phyloP scores from a whole-genome alignment of 2,329 filamentous ascomycete species.

The Phaeosphaeria sp. region DNA sequence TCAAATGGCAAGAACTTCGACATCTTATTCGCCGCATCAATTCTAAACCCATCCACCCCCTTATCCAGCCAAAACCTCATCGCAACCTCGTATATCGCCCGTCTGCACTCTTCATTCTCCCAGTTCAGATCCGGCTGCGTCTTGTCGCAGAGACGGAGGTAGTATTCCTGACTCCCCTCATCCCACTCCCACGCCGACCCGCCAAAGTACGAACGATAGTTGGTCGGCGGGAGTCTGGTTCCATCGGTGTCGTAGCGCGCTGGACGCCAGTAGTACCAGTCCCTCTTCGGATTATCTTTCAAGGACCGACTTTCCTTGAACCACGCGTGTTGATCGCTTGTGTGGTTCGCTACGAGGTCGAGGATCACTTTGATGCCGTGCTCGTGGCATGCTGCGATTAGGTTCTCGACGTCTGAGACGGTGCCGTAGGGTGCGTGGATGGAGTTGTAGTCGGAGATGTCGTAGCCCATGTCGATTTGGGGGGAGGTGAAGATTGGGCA shows the following conservation, averaged over 20 bases:
- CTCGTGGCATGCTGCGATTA: conserved; percentile 66
- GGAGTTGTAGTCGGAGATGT: conserved; percentile 71
- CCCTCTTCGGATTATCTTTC: conserved; percentile 67
- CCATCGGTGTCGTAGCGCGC: conserved; percentile 61
- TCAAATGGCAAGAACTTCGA: conserved; percentile 53
- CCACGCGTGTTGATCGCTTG: conserved; percentile 74
- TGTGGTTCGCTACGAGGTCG: conserved; percentile 81
- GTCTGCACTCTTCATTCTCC: conserved; percentile 54
- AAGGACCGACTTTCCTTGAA: conserved; percentile 71
- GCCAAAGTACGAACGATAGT: conserved; percentile 52
- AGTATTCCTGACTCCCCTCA: conserved; percentile 56
- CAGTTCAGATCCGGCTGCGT: conserved; percentile 59
- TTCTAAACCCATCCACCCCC: conserved; percentile 55
- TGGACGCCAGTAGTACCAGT: conserved; percentile 76
- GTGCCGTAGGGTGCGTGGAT: conserved; percentile 72
- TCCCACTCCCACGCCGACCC: conserved; percentile 55
- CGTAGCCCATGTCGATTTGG: conserved; percentile 74
- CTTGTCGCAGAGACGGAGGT: conserved; percentile 55
- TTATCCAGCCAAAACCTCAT: conserved; percentile 58
- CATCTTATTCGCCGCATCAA: conserved; percentile 59
- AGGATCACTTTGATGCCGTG: conserved; percentile 75
- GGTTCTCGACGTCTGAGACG: conserved; percentile 67
- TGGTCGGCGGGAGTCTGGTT: conserved; percentile 65
- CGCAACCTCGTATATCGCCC: conserved; percentile 54
- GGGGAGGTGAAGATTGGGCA: conserved; percentile 71